These are phyloP conservation scores for Mimosa bimucronata DNA, from an alignment of 306 rosid species.

Conservation along the genomic window DNA sequence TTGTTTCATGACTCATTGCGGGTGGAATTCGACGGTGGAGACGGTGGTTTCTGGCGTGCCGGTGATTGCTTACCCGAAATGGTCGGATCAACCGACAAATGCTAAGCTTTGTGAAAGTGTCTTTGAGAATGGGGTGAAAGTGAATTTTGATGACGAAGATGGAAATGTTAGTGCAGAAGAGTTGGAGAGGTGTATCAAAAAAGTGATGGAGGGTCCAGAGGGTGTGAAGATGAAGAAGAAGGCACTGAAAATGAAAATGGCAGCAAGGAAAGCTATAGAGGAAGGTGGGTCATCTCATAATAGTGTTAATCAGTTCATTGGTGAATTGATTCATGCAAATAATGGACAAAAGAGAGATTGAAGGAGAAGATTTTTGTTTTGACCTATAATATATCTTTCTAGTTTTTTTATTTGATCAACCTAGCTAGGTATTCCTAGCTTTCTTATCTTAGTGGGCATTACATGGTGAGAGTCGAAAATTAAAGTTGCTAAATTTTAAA, in stretches of 20 bases:
- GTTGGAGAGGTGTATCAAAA: slow-evolving; percentile 45
- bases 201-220: slow-evolving; percentile 44
- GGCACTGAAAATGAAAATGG: slow-evolving; percentile 37
- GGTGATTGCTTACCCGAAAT: slow-evolving; percentile 45
- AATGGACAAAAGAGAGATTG: too few species aligned
- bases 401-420: too few species aligned
- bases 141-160: slow-evolving; percentile 35
- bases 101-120: slow-evolving; percentile 41
- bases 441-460: too few species aligned
- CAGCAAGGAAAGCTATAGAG: slow-evolving; percentile 32
- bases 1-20: slow-evolving; percentile 57
- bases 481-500: too few species aligned
- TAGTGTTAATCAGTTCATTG: slow-evolving; percentile 37
- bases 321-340: slow-evolving; percentile 12
- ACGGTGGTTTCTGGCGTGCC: slow-evolving; percentile 43
- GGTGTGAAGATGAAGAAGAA: slow-evolving; percentile 38
- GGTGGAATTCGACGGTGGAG: slow-evolving; percentile 56
- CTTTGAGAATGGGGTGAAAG: slow-evolving; percentile 47
- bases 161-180: slow-evolving; percentile 45
- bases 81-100: slow-evolving; percentile 57
- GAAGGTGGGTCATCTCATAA: slow-evolving; percentile 48
- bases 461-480: too few species aligned
- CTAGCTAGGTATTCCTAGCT: too few species aligned
- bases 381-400: too few species aligned
- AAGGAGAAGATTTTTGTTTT: too few species aligned